A percentile compares a stretch with the other conserved stretches of the same genome.
These are phyloP conservation scores for Sporothrix humicola DNA, from an alignment of 2,329 filamentous ascomycete genomes.

Conservation along the genomic window DNA sequence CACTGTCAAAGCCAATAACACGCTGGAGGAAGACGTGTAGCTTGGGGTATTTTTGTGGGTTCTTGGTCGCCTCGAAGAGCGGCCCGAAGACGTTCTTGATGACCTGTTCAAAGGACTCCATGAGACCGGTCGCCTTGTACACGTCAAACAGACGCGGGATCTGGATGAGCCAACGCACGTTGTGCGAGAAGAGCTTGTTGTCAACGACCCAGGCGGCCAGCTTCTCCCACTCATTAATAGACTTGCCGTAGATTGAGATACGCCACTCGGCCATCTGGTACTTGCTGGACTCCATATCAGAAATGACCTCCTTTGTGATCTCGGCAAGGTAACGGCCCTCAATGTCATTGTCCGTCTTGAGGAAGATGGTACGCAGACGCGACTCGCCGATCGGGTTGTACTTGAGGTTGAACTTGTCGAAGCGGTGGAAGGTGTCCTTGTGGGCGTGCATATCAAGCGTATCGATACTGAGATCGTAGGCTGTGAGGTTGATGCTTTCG, in stretches of 20 bases:
- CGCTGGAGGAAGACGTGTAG: slow-evolving; percentile 92
- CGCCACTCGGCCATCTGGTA: slow-evolving; percentile 99
- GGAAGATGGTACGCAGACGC: slow-evolving; percentile 92
- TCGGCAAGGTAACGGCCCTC: slow-evolving; percentile 94
- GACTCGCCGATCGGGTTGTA: slow-evolving; percentile 98
- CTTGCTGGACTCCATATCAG: slow-evolving; percentile 96
- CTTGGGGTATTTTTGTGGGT: slow-evolving; percentile 86
- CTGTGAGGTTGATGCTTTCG: slow-evolving; percentile 94
- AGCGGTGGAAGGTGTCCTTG: slow-evolving; percentile 96
- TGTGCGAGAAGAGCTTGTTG: slow-evolving; percentile 97
- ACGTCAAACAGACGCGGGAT: slow-evolving; percentile 94
- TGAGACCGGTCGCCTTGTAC: slow-evolving; percentile 85
- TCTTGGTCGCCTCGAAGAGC: slow-evolving; percentile 89
- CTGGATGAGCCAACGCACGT: slow-evolving; percentile 96
- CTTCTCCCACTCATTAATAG: slow-evolving; percentile 95
- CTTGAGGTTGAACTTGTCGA: slow-evolving; percentile 99
- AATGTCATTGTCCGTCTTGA: slow-evolving; percentile 98
- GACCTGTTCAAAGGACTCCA: slow-evolving; percentile 89
- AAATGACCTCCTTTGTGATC: slow-evolving; percentile 97
- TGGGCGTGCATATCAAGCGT: slow-evolving; percentile 99
- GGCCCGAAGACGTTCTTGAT: slow-evolving; percentile 91
- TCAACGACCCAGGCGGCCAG: slow-evolving; percentile 96
- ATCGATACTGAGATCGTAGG: slow-evolving; percentile 97
- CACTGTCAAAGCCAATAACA: slow-evolving; percentile 95
- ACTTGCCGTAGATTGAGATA: slow-evolving; percentile 94